phyloP scores from a whole-genome alignment of 352 stramenopile genomes.

The Phytophthora ohioensis region DNA sequence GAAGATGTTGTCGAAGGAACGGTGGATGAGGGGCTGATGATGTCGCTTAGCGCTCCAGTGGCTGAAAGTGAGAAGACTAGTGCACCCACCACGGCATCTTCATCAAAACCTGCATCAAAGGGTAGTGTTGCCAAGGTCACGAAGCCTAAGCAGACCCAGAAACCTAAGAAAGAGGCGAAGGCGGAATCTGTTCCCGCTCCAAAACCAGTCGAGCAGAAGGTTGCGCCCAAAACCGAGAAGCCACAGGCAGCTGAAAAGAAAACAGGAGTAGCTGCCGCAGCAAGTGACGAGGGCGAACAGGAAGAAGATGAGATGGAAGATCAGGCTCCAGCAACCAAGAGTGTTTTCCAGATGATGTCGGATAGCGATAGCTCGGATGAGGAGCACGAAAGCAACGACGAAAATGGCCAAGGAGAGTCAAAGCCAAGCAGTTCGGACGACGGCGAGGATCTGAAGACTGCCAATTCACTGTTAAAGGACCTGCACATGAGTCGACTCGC shows the following conservation, averaged over 20 bases:
- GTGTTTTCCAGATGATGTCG: slow-evolving; percentile 59
- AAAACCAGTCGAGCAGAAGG: slow-evolving; percentile 9
- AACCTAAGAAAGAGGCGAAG: slow-evolving; percentile 19
- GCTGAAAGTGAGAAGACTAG: slow-evolving; percentile 3
- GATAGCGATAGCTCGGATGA: slow-evolving; percentile 47
- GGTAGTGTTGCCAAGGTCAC: slow-evolving; percentile 9
- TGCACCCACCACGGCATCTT: background rate
- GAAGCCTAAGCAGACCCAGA: slow-evolving; percentile 25
- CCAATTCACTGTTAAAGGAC: slow-evolving; percentile 64
- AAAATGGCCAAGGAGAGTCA: slow-evolving; percentile 1
- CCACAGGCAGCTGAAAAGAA: slow-evolving; percentile 1
- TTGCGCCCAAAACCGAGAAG: slow-evolving; percentile 6
- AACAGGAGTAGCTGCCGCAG: background rate
- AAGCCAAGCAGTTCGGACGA: slow-evolving; percentile 8
- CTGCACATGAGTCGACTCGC: slow-evolving; percentile 70
- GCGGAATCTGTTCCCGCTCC: background rate
- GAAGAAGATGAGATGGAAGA: slow-evolving; percentile 35
- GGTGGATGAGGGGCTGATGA: slow-evolving; percentile 28
- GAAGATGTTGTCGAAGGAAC: slow-evolving; percentile 59
- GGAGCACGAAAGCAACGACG: slow-evolving; percentile 33
- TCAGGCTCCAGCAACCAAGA: slow-evolving; percentile 27
- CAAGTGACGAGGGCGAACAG: slow-evolving; percentile 23
- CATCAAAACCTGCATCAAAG: slow-evolving; percentile 13
- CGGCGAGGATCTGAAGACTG: slow-evolving; percentile 31
- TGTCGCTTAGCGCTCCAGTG: slow-evolving; percentile 6